Conservation (phyloP, 2,329 filamentous ascomycete genomes). For the Fusarium secorum region DNA sequence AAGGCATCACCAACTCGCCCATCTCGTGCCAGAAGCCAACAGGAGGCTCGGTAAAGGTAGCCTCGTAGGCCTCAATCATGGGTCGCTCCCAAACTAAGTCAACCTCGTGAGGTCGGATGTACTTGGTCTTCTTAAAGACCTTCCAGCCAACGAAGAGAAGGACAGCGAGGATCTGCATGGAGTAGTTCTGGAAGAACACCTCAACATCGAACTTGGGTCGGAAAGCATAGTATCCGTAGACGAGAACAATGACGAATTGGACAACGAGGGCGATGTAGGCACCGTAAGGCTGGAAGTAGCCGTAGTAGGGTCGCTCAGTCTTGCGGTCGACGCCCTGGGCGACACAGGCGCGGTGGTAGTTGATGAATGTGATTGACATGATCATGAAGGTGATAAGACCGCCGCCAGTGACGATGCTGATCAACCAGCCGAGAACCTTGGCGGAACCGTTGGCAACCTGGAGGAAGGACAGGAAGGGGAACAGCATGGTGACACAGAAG, state of each 20-base stretch:
- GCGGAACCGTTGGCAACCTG: conserved; percentile 56
- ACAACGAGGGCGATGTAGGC: conserved; percentile 54
- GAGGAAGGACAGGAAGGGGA: conserved; percentile 61
- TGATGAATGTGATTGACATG: conserved; percentile 55
- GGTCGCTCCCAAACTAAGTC: conserved; percentile 68
- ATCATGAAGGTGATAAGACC: conserved; percentile 68
- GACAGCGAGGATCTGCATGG: conserved; percentile 62
- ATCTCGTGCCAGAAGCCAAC: conserved; percentile 64
- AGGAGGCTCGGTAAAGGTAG: conserved; percentile 56
- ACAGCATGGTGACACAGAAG: conserved; percentile 60
- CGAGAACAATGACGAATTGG: conserved; percentile 53
- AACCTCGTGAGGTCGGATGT: conserved; percentile 60
- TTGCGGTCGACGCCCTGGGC: conserved; percentile 60
- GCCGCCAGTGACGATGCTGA: conserved; percentile 62
- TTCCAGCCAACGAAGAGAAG: conserved; percentile 68
- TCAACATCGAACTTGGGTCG: conserved; percentile 54
- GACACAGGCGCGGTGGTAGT: conserved; percentile 60
- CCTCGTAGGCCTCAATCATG: conserved; percentile 64
- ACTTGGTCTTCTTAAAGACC: conserved; percentile 64
- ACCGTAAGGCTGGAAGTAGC: conserved; percentile 44
- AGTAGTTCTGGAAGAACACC: conserved; percentile 61
- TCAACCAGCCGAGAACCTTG: conserved; percentile 60
- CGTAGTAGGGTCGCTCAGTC: conserved; percentile 65
- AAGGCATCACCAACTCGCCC: conserved; percentile 51
- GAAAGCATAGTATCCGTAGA: conserved; percentile 64